Evolutionary conservation across 2,329 filamentous ascomycete genomes (phyloP), one percentile per base, ranked within the genome.

Genomic region (Cordyceps tenuipes): DNA sequence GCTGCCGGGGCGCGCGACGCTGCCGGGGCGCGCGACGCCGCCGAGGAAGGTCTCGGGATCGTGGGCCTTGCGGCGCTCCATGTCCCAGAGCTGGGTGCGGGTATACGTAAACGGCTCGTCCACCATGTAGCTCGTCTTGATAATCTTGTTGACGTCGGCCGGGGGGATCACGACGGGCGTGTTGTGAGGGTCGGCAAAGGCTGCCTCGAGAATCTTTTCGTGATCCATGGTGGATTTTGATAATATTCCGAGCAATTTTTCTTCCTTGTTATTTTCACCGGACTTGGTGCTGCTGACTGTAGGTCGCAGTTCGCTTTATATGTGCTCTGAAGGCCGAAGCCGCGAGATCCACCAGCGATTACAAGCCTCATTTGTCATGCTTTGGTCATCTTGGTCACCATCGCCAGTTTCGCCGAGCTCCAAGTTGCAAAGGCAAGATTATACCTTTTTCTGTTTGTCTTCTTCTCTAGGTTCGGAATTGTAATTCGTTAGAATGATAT

Each of bases 51-150:
- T 63, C 23, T 46, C 59, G 17, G 63, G 63, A 51, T 64, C 60
- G 59, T 60, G 59, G 6, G 62, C 62, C 36, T 65, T 65, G 26
- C 59, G 61, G 13, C 59, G 49, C 39, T 65, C 61, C 63, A 64
- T 65, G 54, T 65, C 62, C 63, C 63, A 64, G 15, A 64, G 53
- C 26, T 64, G 63, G 5, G 61, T 58, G 46, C 50, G 63, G 10
- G 63, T 63, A 55, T 65, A 65, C 17, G 60, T 61, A 50, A 64
- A 60, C 13, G 62, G 54, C 39, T 62, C 44, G 23, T 63, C 62
- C 34, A 62, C 61, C 9, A 53, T 62, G 55, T 65, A 65, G 50
- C 46, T n/a, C 12, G 49, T 10, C 34, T 46, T 47, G 57, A 65
- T 58, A 57, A 62, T 50, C 36, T 59, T 54, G 54, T 65, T 65